A percentile compares a stretch with the other conserved stretches of the same genome.
Evolutionary conservation across 352 stramenopile genomes (phyloP).

Genomic region (Phytophthora citricola): DNA sequence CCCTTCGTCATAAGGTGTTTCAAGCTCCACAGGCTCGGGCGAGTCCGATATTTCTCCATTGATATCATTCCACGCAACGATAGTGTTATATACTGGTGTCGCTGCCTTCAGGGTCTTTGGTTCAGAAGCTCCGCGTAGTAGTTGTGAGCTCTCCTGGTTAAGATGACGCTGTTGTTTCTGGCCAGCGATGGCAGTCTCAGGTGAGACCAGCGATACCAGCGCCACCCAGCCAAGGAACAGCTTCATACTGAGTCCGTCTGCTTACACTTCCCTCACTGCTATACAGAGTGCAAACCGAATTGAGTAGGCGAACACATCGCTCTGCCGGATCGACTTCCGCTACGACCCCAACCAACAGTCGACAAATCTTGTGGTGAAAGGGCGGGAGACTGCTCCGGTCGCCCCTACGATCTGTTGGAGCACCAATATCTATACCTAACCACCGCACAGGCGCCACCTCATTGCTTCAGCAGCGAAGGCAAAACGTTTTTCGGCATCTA

Average conservation of each 20-base stretch:
- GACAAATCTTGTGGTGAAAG: slow-evolving; percentile 27
- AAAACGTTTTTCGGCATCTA: too few relatives aligned
- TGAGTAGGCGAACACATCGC: too few relatives aligned
- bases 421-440: slow-evolving; percentile 14
- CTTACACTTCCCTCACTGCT: background rate
- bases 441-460: background rate
- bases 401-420: slow-evolving; percentile 6
- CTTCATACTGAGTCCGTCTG: slow-evolving; percentile 15
- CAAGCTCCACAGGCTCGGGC: background rate
- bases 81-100: background rate
- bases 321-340: background rate
- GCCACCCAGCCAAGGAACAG: slow-evolving; percentile 13
- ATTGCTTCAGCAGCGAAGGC: too few relatives aligned
- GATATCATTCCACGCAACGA: slow-evolving; percentile 2
- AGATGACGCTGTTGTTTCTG: too few relatives aligned
- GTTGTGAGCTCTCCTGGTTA: too few relatives aligned
- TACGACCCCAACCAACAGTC: slow-evolving; percentile 20
- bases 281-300: too few relatives aligned
- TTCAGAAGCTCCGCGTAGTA: too few relatives aligned
- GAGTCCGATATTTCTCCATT: slow-evolving; percentile 1
- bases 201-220: background rate
- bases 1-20: background rate
- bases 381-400: slow-evolving; percentile 26
- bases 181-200: background rate
- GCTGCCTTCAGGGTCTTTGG: too few relatives aligned